Conservation (phyloP, 1,284 basidiomycete species). For the Hypsizygus ulmarius region DNA sequence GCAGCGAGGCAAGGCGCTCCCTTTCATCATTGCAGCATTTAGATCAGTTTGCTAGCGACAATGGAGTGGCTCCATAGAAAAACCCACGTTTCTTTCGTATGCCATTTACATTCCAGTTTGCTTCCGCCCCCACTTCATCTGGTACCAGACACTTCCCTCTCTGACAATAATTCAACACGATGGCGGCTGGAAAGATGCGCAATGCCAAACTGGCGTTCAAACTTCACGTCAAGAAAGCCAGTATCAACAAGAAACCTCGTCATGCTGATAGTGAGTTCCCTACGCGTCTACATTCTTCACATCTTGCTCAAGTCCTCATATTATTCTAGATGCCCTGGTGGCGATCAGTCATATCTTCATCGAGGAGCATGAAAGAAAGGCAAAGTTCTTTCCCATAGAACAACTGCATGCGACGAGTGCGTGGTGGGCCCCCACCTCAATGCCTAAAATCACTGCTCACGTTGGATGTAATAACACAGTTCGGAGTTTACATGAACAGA, state of each 20-base stretch:
- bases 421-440: too few relatives aligned
- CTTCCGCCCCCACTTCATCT: background rate
- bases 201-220: background rate
- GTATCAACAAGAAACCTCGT: conserved; percentile 7
- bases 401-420: background rate
- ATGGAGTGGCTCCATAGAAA: background rate
- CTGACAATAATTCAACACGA: background rate
- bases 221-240: background rate
- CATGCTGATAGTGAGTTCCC: conserved; percentile 12
- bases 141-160: too few relatives aligned
- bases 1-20: background rate
- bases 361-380: background rate
- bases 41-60: background rate
- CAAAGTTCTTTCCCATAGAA: background rate
- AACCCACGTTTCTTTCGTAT: background rate
- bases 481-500: background rate
- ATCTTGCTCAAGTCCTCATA: background rate
- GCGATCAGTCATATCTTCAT: background rate
- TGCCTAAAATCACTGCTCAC: too few relatives aligned
- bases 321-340: background rate
- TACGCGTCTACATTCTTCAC: background rate
- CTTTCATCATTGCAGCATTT: conserved; percentile 1
- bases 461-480: too few relatives aligned
- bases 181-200: background rate
- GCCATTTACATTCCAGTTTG: background rate